These are phyloP conservation scores for Uronychia binucleata DNA, from an alignment of 73 alveolate species.

Conservation along the genomic window DNA sequence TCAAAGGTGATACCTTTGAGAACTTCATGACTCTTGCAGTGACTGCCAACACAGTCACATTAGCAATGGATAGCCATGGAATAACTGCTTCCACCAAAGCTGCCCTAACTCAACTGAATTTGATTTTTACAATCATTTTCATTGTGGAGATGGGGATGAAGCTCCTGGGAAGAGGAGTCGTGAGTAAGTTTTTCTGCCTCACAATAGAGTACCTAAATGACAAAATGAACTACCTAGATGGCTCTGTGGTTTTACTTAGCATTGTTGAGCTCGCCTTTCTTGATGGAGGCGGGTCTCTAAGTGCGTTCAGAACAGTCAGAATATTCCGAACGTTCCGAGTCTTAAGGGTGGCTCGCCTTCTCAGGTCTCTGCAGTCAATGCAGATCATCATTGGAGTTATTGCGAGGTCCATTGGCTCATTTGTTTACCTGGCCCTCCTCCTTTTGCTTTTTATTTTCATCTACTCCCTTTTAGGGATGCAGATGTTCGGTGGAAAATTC, in stretches of 20 bases:
- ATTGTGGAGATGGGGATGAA: slow-evolving; percentile 82
- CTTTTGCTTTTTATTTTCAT: slow-evolving; percentile 70
- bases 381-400: slow-evolving; percentile 67
- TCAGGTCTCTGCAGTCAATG: slow-evolving; percentile 80
- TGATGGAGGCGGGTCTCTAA: slow-evolving; percentile 63
- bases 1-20: no score
- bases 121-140: slow-evolving; percentile 75
- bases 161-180: slow-evolving; percentile 75
- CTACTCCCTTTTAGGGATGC: slow-evolving; percentile 83
- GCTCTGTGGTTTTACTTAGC: slow-evolving; percentile 69
- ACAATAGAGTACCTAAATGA: slow-evolving; percentile 65
- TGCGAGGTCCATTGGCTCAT: slow-evolving; percentile 51
- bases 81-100: slow-evolving; percentile 25
- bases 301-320: slow-evolving; percentile 80
- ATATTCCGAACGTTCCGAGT: slow-evolving; percentile 85
- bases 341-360: slow-evolving; percentile 74
- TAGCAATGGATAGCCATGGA: slow-evolving; percentile 78
- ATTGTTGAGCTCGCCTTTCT: slow-evolving; percentile 67
- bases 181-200: neutral
- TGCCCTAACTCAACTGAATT: slow-evolving; percentile 44
- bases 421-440: slow-evolving; percentile 68
- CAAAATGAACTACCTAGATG: slow-evolving; percentile 85
- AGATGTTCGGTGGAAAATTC: slow-evolving; percentile 78
- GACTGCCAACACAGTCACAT: slow-evolving; percentile 65
- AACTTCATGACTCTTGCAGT: slow-evolving; percentile 71